phyloP scores from a whole-genome alignment of 768 basidiomycete genomes.

The Calocybe gangraenosa region DNA sequence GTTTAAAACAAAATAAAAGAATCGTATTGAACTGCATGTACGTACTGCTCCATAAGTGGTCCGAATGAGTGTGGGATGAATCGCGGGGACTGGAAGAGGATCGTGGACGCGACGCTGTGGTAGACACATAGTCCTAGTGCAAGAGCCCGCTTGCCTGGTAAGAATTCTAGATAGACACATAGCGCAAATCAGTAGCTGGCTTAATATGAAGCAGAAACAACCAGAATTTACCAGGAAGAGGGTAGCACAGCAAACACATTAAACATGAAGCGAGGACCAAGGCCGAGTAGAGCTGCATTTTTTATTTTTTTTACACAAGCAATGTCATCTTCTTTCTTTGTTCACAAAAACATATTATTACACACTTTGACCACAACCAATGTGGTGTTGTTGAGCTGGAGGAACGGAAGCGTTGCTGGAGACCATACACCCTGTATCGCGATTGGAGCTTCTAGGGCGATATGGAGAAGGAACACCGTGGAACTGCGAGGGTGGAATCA shows the following conservation, averaged over 20 bases:
- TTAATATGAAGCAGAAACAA: neutral
- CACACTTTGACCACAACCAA: constrained; percentile 72
- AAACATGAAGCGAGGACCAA: constrained; percentile 59
- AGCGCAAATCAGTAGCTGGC: neutral
- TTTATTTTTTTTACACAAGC: no score
- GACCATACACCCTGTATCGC: constrained; percentile 73
- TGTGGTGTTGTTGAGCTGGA: constrained; percentile 81
- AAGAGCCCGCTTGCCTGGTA: constrained; percentile 81
- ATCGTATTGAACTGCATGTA: constrained; percentile 14
- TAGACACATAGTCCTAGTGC: constrained; percentile 76
- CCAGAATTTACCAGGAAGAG: constrained; percentile 57
- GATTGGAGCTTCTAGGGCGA: constrained; percentile 74
- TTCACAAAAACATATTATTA: constrained; percentile 1
- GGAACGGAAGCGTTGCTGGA: constrained; percentile 60
- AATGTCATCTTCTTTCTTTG: neutral
- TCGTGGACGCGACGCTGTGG: constrained; percentile 67
- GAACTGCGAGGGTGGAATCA: constrained; percentile 40
- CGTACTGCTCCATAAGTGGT: constrained; percentile 53
- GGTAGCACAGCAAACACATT: constrained; percentile 56
- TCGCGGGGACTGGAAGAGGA: constrained; percentile 71
- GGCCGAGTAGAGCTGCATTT: constrained; percentile 61
- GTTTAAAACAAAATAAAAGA: constrained; percentile 1
- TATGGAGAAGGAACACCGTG: constrained; percentile 70
- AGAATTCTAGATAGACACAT: constrained; percentile 49
- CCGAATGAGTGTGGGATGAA: constrained; percentile 79